These are phyloP conservation scores for Pseudopyrenochaeta lycopersici DNA, from an alignment of 2,329 filamentous ascomycete species.

Conservation along the genomic window DNA sequence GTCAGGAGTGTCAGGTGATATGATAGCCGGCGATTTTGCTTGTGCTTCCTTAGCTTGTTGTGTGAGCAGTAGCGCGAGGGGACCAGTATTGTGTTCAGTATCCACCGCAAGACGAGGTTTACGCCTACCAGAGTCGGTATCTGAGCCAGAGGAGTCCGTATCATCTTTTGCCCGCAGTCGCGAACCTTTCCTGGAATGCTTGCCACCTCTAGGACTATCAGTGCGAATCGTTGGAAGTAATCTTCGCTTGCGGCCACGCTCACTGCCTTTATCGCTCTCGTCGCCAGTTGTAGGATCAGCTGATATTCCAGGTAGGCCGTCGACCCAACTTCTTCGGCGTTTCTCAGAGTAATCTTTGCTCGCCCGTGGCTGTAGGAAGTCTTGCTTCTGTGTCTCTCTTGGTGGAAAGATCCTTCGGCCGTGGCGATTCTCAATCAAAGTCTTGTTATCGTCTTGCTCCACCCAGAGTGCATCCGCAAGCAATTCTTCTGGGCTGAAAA, in stretches of 20 bases:
- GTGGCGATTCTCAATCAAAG: constrained; percentile 79
- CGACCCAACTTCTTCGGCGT: constrained; percentile 43
- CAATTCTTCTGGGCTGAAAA: constrained; percentile 82
- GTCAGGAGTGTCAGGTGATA: constrained; percentile 54
- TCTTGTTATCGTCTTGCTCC: constrained; percentile 82
- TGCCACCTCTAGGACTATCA: constrained; percentile 42
- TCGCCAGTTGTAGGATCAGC: constrained; percentile 43
- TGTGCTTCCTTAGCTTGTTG: constrained; percentile 52
- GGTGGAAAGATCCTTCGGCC: constrained; percentile 73
- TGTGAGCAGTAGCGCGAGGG: constrained; percentile 57
- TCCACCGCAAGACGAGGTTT: constrained; percentile 61
- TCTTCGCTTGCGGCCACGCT: constrained; percentile 49
- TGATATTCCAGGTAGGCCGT: constrained; percentile 34
- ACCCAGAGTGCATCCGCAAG: constrained; percentile 92
- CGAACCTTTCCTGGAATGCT: constrained; percentile 40
- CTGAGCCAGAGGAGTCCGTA: constrained; percentile 46
- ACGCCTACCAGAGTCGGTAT: constrained; percentile 60
- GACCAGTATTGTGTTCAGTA: constrained; percentile 55
- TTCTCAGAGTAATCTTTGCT: constrained; percentile 48
- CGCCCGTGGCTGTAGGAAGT: constrained; percentile 38
- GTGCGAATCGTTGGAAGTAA: constrained; percentile 42
- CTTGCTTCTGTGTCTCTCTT: constrained; percentile 32
- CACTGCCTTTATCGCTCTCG: constrained; percentile 48
- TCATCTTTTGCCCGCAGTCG: constrained; percentile 36
- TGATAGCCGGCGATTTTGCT: constrained; percentile 45